Base-by-base conservation (phyloP, 2,329 filamentous ascomycete species). In the Aspergillus puulaauensis region DNA sequence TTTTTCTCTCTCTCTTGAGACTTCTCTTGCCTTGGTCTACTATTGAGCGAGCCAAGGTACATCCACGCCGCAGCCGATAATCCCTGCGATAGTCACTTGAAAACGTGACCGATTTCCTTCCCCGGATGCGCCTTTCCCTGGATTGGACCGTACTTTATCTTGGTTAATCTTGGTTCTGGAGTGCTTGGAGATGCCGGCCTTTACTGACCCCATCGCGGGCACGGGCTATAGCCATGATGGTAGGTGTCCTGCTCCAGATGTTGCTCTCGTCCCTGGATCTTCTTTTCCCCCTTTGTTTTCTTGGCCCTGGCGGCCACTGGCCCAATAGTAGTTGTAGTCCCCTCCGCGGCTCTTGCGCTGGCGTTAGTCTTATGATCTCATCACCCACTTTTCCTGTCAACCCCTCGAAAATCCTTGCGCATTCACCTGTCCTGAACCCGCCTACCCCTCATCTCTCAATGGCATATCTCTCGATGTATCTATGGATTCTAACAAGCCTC, bases 401-500 rank as follows among this genome's bases (percentile, higher is more conserved):
- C 33, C 21, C 12, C 24, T 31, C 31, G 39, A 55, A 44, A 33
- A 27, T 39, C 44, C 37, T 44, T 35, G 50, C 50, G 23, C 60
- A 49, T 46, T 44, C 23, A 46, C 52, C 45, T 56, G 23, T 24
- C 21, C 40, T 33, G 11, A 50, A 23, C 41, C 44, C 21, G 15
- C 35, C 35, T 6, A 8, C 35, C 35, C 24, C 12, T 52, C 45
- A 12, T 27, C 17, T 33, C 37, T 23, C 17, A 52, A 48, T 46
- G 50, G 27, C 44, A 48, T 45, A 37, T 40, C 49, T 48, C 33
- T 43, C 24, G 39, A 33, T 56, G 12, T 15, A 54, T 61, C 57
- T 51, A 64, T 66, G 64, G 61, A 61, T 61, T 66, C 64, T 66
- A 57, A 70, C 68, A 68, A 64, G 64, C 62, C 33, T 56, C 56